These are phyloP conservation scores for Boletus sp. DNA, from an alignment of 768 basidiomycete genomes.

Conservation along the genomic window DNA sequence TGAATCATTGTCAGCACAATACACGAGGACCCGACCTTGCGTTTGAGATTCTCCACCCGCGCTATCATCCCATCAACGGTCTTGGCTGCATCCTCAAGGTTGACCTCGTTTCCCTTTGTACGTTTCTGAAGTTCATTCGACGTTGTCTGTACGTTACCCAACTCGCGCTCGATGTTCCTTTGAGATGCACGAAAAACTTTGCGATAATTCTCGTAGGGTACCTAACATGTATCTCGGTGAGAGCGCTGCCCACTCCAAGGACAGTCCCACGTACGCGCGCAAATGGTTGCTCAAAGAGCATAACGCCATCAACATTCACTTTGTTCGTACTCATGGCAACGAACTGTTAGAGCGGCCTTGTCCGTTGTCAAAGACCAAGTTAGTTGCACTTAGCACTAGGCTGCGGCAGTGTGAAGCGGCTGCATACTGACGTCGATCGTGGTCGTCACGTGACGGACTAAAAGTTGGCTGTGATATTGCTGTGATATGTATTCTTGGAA, in stretches of 20 bases:
- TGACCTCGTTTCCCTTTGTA: constrained; percentile 37
- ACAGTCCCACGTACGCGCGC: constrained; percentile 49
- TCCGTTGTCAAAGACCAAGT: constrained; percentile 5
- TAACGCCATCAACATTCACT: constrained; percentile 66
- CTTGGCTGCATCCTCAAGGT: constrained; percentile 53
- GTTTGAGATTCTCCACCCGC: constrained; percentile 76
- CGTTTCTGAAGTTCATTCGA: constrained; percentile 60
- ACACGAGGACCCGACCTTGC: constrained; percentile 61
- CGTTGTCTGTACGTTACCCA: constrained; percentile 54
- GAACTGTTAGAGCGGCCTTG: constrained; percentile 5
- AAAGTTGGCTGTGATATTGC: neutral
- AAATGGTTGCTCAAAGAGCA: constrained; percentile 86
- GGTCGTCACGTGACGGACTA: constrained; percentile 25
- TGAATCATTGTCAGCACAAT: constrained; percentile 10
- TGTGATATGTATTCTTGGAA: neutral
- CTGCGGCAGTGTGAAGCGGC: neutral
- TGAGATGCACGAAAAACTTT: constrained; percentile 84
- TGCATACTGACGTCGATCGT: constrained; percentile 17
- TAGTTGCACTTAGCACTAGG: too few species aligned
- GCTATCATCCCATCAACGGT: constrained; percentile 74
- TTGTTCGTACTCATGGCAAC: constrained; percentile 41
- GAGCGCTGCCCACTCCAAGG: neutral
- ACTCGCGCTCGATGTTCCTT: constrained; percentile 78
- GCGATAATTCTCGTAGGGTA: constrained; percentile 87
- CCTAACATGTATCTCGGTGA: constrained; percentile 44